Conservation (phyloP, 148 eudicot genomes). For the Nepenthes mirabilis region DNA sequence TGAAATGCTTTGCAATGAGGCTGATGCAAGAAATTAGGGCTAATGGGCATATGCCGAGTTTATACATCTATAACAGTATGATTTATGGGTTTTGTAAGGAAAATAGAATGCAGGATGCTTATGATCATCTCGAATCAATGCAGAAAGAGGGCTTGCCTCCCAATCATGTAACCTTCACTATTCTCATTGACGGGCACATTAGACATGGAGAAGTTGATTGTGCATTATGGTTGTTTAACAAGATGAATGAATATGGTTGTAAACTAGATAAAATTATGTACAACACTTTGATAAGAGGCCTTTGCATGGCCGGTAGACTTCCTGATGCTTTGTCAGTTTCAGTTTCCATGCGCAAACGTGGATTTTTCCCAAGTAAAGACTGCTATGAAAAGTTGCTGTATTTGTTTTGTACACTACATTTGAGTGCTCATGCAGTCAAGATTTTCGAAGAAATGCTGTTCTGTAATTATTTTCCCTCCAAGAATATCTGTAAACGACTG, state of each 20-base stretch:
- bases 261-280: neutral
- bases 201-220: constrained; percentile 1
- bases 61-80: neutral
- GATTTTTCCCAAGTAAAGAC: neutral
- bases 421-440: neutral
- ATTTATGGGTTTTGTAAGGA: neutral
- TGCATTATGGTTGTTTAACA: neutral
- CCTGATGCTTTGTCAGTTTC: neutral
- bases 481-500: too few relatives aligned
- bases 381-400: neutral
- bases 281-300: neutral
- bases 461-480: too few relatives aligned
- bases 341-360: neutral
- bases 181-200: neutral
- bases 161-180: constrained; percentile 1
- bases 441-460: neutral
- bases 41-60: neutral
- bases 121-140: neutral
- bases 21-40: neutral
- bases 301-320: neutral
- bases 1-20: neutral
- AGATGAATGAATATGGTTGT: neutral
- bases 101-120: neutral
- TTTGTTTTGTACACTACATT: neutral
- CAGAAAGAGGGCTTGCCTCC: neutral